Conservation (phyloP, 345 rosid genomes). For the Luvunga scandens region DNA sequence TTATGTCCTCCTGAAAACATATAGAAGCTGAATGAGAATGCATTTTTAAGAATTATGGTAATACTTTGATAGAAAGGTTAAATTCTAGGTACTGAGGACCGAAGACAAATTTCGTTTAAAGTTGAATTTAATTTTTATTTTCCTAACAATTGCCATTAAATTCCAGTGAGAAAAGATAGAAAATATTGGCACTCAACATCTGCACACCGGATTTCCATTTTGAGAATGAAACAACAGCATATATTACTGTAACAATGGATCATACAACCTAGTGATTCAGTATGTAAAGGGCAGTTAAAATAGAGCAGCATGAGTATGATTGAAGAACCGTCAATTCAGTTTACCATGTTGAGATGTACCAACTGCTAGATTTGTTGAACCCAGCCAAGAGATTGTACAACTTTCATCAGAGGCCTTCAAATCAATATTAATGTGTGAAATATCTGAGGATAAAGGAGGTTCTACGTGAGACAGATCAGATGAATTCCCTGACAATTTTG, state of each 20-base stretch:
- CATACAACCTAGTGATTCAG: background rate
- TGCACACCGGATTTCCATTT: background rate
- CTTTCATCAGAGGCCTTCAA: constrained; percentile 28
- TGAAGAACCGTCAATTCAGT: background rate
- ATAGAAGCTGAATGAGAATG: background rate
- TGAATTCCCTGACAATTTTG: constrained; percentile 20
- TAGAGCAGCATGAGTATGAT: background rate
- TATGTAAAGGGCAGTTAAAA: background rate
- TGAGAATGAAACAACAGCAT: background rate
- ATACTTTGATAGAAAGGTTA: background rate
- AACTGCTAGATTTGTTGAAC: constrained; percentile 64
- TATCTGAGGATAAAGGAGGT: constrained; percentile 16
- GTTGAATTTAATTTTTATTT: background rate
- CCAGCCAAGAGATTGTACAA: constrained; percentile 55
- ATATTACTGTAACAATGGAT: background rate
- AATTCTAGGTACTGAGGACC: background rate
- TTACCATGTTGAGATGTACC: constrained; percentile 57
- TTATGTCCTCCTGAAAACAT: background rate
- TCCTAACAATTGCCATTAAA: background rate
- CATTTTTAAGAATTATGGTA: background rate
- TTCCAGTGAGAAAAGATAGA: background rate
- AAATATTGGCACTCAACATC: background rate
- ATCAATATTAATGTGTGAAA: constrained; percentile 19
- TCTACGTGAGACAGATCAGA: constrained; percentile 18
- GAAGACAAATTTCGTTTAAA: background rate